Evolutionary conservation across 2,329 filamentous ascomycete genomes (phyloP).

Genomic region (Cladorrhinum sp.): DNA sequence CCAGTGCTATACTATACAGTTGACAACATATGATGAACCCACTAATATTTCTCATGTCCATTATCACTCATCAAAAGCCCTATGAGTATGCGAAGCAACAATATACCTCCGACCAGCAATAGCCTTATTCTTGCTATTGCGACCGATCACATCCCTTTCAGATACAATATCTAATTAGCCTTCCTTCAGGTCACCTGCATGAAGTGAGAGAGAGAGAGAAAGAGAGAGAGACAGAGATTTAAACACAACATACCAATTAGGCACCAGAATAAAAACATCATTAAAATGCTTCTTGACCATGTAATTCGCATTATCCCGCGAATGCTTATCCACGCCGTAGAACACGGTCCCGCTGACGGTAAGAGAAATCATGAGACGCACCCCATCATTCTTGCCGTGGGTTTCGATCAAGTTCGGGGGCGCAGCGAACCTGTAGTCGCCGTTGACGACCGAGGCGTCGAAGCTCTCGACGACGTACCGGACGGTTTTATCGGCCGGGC

Average conservation of each 20-base stretch:
- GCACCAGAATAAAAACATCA: constrained; percentile 78
- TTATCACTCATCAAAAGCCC: background rate
- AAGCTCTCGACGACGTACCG: constrained; percentile 72
- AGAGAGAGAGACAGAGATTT: background rate
- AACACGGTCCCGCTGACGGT: constrained; percentile 62
- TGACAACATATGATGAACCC: background rate
- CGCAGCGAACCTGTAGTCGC: constrained; percentile 58
- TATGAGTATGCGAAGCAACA: background rate
- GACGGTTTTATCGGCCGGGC: constrained; percentile 42
- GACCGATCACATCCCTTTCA: background rate
- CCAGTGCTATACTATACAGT: too few relatives aligned
- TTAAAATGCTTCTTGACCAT: constrained; percentile 65
- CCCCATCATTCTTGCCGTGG: constrained; percentile 56
- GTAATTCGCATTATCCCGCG: constrained; percentile 32
- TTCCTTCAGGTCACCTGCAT: background rate
- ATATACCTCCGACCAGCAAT: background rate
- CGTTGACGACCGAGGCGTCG: constrained; percentile 76
- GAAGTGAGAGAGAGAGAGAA: background rate
- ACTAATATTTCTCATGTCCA: background rate
- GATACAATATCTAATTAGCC: background rate
- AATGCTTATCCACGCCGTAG: constrained; percentile 60
- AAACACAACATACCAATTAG: constrained; percentile 58
- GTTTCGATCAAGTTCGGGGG: constrained; percentile 40
- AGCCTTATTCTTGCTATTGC: background rate
- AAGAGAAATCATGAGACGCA: constrained; percentile 69